phyloP scores from a whole-genome alignment of 306 rosid genomes.

The Dryas octopetala region DNA sequence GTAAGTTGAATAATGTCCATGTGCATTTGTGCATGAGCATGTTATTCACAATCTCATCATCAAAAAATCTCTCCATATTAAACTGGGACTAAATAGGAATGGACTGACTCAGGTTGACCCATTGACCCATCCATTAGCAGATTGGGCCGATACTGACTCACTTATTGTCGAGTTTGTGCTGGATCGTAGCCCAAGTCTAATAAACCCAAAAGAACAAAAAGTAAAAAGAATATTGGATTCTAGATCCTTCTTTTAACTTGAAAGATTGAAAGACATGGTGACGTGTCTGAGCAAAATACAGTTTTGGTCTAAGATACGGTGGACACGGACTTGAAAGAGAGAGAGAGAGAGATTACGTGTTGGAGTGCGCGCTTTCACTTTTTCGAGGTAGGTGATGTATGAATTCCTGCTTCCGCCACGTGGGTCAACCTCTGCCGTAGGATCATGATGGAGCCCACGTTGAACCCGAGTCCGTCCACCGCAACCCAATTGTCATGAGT shows the following conservation, averaged over 20 bases:
- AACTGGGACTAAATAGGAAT: too few species aligned
- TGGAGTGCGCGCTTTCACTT: background rate
- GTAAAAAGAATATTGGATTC: too few species aligned
- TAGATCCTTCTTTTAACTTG: too few species aligned
- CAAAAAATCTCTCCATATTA: too few species aligned
- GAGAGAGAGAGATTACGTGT: background rate
- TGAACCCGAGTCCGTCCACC: background rate
- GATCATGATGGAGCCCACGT: background rate
- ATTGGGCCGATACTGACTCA: background rate
- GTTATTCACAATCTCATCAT: too few species aligned
- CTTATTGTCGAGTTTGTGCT: background rate
- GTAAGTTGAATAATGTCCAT: too few species aligned
- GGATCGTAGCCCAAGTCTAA: background rate
- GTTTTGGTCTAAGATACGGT: too few species aligned
- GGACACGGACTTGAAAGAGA: background rate
- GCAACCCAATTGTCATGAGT: background rate
- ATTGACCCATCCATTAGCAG: too few species aligned
- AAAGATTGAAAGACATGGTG: background rate
- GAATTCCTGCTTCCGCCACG: background rate
- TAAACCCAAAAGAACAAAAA: too few species aligned
- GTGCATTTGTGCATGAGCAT: too few species aligned
- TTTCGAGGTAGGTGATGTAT: background rate
- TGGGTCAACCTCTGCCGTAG: constrained; percentile 12
- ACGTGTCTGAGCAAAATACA: constrained; percentile 8
- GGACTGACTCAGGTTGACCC: too few species aligned